A percentile compares a stretch with the other conserved stretches of the same genome.
These are phyloP conservation scores for Torulaspora quercuum DNA, from an alignment of 805 yeast genomes.

Conservation along the genomic window DNA sequence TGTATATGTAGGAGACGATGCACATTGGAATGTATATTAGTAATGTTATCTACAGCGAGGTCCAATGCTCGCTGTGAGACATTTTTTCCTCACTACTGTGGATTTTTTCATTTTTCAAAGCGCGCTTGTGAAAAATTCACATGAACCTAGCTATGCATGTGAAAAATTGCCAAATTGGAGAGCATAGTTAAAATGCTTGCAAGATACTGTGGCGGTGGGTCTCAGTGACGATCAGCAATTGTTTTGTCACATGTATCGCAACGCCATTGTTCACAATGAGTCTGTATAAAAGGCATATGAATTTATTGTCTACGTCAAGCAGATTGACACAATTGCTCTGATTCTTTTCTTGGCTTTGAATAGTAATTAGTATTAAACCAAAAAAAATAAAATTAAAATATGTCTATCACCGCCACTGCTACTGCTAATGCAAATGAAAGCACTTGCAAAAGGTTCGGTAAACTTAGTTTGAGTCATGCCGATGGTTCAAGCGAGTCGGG, in stretches of 20 bases:
- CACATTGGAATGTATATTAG: constrained; percentile 4
- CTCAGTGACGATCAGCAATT: not conserved
- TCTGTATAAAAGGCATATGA: too few species aligned
- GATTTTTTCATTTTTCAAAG: not conserved
- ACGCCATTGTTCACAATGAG: too few species aligned
- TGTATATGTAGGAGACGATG: not conserved
- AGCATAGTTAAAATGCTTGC: too few species aligned
- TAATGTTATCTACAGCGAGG: constrained; percentile 1
- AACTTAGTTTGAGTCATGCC: constrained; percentile 6
- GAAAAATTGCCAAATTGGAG: not conserved
- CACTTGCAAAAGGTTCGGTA: constrained; percentile 9
- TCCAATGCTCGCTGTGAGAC: not conserved
- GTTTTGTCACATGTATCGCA: too few species aligned
- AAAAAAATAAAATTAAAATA: constrained; percentile 6
- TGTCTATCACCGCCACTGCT: constrained; percentile 7
- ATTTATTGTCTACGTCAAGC: too few species aligned
- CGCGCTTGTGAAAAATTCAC: constrained; percentile 1
- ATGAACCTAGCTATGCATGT: constrained; percentile 2
- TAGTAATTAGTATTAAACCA: too few species aligned
- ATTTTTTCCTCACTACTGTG: constrained; percentile 3
- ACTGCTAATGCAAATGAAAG: not conserved
- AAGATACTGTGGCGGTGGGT: constrained; percentile 6
- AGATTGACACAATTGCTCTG: too few species aligned
- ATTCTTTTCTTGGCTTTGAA: too few species aligned
- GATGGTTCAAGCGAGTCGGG: constrained; percentile 19